Conservation (phyloP, 2,329 filamentous ascomycete species). For the Colletotrichum phormii region DNA sequence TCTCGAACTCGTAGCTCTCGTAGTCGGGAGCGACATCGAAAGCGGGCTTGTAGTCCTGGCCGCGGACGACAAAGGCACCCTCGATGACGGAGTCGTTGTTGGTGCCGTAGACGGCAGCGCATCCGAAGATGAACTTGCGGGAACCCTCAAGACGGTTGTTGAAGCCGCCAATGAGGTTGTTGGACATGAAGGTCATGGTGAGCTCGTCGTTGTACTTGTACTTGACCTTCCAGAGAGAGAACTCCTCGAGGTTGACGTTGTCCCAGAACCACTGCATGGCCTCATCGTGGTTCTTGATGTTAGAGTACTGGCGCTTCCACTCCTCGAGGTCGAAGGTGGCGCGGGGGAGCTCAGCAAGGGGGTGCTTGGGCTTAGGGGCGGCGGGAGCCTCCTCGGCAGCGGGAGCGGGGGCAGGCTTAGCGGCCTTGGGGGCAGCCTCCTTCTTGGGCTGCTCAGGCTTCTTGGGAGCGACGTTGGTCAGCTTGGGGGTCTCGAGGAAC, state of each 20-base stretch:
- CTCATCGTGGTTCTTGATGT: conserved; percentile 74
- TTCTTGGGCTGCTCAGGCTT: conserved; percentile 80
- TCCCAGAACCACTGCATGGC: conserved; percentile 99
- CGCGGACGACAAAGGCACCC: conserved; percentile 95
- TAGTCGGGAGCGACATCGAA: conserved; percentile 98
- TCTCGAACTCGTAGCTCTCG: conserved; percentile 96
- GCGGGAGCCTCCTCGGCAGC: conserved; percentile 63
- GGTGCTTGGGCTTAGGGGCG: conserved; percentile 95
- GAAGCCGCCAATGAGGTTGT: conserved; percentile 98
- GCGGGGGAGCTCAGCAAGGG: conserved; percentile 85
- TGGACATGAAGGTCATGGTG: conserved; percentile 97
- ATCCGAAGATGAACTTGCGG: conserved; percentile 98
- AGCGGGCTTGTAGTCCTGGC: conserved; percentile 85
- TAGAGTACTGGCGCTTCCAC: conserved; percentile 99
- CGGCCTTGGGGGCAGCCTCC: conserved; percentile 61
- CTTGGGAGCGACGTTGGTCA: conserved; percentile 77
- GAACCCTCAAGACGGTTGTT: conserved; percentile 96
- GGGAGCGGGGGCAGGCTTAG: conserved; percentile 54
- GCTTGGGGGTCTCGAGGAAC: conserved; percentile 86
- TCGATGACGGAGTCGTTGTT: conserved; percentile 91
- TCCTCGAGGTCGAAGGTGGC: conserved; percentile 89
- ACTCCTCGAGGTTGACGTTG: conserved; percentile 93
- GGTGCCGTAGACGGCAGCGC: conserved; percentile 87
- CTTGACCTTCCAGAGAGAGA: conserved; percentile 92
- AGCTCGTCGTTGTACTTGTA: conserved; percentile 99